phyloP scores from a whole-genome alignment of 805 yeast genomes.

The Metschnikowia henanensis region DNA sequence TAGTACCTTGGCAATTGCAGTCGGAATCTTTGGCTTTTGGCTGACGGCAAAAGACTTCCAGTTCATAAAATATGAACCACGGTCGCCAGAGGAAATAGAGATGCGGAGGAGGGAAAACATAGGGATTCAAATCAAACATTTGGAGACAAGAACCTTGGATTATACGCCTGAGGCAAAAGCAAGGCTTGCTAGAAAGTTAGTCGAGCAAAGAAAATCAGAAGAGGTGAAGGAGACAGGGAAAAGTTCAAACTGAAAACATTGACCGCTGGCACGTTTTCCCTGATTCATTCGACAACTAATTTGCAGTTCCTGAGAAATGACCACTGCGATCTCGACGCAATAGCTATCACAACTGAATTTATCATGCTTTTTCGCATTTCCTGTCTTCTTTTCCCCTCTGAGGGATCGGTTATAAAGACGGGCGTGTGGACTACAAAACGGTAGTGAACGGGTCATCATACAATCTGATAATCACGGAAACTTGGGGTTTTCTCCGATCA shows the following conservation, averaged over 20 bases:
- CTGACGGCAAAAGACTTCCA: conserved; percentile 41
- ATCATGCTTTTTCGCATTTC: too few relatives aligned
- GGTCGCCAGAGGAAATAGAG: conserved; percentile 39
- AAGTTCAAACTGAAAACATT: neutral
- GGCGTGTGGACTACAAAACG: too few relatives aligned
- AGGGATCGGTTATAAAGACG: too few relatives aligned
- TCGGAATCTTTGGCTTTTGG: conserved; percentile 35
- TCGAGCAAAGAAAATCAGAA: conserved; percentile 2
- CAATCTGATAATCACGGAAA: too few relatives aligned
- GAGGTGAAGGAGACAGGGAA: neutral
- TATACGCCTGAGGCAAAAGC: conserved; percentile 45
- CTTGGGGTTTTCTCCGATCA: too few relatives aligned
- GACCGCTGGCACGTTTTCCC: too few relatives aligned
- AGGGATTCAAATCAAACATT: conserved; percentile 28
- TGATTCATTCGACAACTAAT: too few relatives aligned
- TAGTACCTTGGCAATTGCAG: conserved; percentile 34
- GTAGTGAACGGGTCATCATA: too few relatives aligned
- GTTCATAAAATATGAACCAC: conserved; percentile 39
- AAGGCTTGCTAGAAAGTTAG: conserved; percentile 19
- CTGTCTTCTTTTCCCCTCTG: too few relatives aligned
- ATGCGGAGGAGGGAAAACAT: conserved; percentile 33
- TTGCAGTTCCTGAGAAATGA: too few relatives aligned
- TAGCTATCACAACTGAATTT: too few relatives aligned
- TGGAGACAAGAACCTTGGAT: conserved; percentile 39
- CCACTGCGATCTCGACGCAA: too few relatives aligned